Percentiles rank a stretch among this genome's conserved stretches.
These are phyloP conservation scores for Kodamaea kaohsiungensis DNA, from an alignment of 805 yeast genomes.

Conservation along the genomic window DNA sequence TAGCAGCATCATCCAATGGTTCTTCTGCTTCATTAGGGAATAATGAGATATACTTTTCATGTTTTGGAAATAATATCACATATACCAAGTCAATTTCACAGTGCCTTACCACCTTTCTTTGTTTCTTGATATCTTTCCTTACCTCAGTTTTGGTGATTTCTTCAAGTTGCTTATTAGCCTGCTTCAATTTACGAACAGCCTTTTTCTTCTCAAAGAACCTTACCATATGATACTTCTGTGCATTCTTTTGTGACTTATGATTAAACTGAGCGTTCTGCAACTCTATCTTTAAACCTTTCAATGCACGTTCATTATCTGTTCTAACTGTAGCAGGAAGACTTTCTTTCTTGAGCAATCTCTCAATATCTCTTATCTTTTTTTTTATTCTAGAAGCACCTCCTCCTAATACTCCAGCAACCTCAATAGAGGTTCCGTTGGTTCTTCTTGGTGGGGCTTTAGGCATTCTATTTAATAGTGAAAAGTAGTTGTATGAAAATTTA, in stretches of 20 bases:
- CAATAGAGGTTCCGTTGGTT: constrained; percentile 22
- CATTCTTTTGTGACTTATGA: constrained; percentile 49
- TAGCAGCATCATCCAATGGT: constrained; percentile 30
- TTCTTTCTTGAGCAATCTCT: constrained; percentile 64
- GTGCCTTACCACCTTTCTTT: constrained; percentile 53
- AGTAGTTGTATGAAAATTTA: neutral
- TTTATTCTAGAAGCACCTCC: constrained; percentile 57
- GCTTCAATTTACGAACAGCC: constrained; percentile 70
- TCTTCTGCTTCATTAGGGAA: constrained; percentile 51
- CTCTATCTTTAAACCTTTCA: constrained; percentile 63
- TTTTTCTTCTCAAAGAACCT: constrained; percentile 89
- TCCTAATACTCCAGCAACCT: constrained; percentile 31
- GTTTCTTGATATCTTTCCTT: constrained; percentile 41
- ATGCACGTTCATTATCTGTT: constrained; percentile 72
- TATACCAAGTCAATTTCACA: constrained; percentile 73
- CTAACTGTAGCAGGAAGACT: constrained; percentile 63
- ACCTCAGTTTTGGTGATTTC: constrained; percentile 35
- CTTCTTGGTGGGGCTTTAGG: constrained; percentile 19
- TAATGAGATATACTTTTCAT: constrained; percentile 76
- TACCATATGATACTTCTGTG: constrained; percentile 88
- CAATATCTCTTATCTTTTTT: constrained; percentile 84
- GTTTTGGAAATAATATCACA: constrained; percentile 72
- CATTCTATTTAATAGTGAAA: constrained; percentile 12
- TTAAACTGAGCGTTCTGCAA: constrained; percentile 48
- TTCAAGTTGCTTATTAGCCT: constrained; percentile 40